These are phyloP conservation scores for Boletus barrowsii DNA, from an alignment of 768 basidiomycete genomes.

Conservation along the genomic window DNA sequence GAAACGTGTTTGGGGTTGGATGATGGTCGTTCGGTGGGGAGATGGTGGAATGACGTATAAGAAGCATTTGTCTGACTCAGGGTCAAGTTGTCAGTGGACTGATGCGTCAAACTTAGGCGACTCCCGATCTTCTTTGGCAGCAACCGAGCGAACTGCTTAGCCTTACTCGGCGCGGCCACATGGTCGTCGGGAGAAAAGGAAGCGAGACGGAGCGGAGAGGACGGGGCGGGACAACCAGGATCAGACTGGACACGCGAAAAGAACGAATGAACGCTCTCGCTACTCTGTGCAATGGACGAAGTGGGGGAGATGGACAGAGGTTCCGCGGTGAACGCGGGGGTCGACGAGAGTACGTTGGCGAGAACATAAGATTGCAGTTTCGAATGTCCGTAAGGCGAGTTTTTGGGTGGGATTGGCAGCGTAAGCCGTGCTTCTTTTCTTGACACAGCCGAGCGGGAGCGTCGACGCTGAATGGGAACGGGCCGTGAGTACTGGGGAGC, in stretches of 20 bases:
- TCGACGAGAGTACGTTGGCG: conserved; percentile 22
- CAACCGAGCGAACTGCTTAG: conserved; percentile 27
- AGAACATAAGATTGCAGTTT: conserved; percentile 28
- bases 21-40: conserved; percentile 20
- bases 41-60: conserved; percentile 26
- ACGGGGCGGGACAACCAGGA: conserved; percentile 19
- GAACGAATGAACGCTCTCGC: conserved; percentile 27
- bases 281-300: conserved; percentile 23
- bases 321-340: conserved; percentile 28
- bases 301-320: conserved; percentile 26
- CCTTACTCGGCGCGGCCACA: conserved; percentile 20
- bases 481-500: conserved; percentile 8
- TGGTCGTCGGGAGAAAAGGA: conserved; percentile 26
- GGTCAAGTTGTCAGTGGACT: conserved; percentile 25
- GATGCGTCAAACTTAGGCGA: conserved; percentile 26
- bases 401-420: conserved; percentile 22
- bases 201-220: conserved; percentile 25
- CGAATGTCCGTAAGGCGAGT: conserved; percentile 33
- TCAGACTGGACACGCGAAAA: conserved; percentile 20
- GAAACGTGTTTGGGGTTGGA: conserved; percentile 23
- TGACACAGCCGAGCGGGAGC: conserved; percentile 33
- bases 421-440: conserved; percentile 30
- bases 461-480: conserved; percentile 31
- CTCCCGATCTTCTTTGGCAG: conserved; percentile 33
- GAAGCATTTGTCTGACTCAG: conserved; percentile 24